Base-by-base conservation (phyloP, 176 grass and related monocot species). In the Oropetium thomaeum region DNA sequence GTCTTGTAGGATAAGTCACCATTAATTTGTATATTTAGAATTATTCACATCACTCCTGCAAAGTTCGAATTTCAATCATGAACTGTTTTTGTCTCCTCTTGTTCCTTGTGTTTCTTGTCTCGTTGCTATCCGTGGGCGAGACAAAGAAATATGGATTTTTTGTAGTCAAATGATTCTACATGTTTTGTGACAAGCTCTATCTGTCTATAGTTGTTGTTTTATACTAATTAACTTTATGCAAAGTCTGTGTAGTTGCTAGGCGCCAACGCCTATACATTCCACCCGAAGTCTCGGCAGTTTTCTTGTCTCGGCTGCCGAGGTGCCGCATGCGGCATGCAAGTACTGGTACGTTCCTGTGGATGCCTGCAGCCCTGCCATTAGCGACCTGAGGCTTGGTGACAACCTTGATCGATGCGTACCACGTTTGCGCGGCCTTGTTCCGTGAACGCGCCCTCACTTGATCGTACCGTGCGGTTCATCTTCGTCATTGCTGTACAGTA, bases 11-110 rank as follows among this genome's bases (percentile, higher is more conserved):
- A 48, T 39, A 53, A 53, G 3, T 2, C 33, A 65, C 53, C 25
- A 39, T 10, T 53, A 31, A 54, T 73, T 64, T 63, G 58, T 73
- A 26, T 62, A 70, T 41, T 64, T 65, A 31, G n/a, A 31, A 41
- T 17, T 7, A 62, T 35, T 23, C 4, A 8, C 4, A 10, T n/a
- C 12, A 29, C 28, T 82, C 25, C 33, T 30, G 67, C 58, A 41
- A 30, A 73, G 26, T 35, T 14, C 5, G n/a, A 30, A 7, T 26
- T 8, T 20, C 5, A 65, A 15, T 9, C 43, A 65, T 6, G 1
- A 67, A 44, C 27, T n/a, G 19, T 48, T 70, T 62, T 25, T 4
- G 17, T 10, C 8, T 22, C 7, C 26, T 10, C 20, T 7, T 35
- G 29, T 48, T 51, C 25, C 7, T 62, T 28, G 23, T 14, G n/a